Base-by-base conservation (phyloP, 2,329 filamentous ascomycete species). In the Cercospora canescens region DNA sequence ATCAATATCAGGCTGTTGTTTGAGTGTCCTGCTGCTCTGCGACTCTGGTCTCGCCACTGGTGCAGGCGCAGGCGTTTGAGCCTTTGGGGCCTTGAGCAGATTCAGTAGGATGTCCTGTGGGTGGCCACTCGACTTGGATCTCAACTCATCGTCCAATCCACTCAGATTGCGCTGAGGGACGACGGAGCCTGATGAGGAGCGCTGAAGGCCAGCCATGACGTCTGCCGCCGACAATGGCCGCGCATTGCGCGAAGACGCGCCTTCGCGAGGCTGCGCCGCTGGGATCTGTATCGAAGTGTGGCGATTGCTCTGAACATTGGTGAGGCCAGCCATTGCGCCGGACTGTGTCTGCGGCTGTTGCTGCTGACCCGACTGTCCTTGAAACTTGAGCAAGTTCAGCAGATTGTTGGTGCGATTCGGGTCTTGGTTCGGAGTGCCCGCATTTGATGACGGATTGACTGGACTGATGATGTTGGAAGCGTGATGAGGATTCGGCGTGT, bases 71-170 rank as follows among this genome's bases (percentile, higher is more conserved):
- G 69, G 78, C 76, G 60, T 39, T 66, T 78, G 78, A 37, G 63
- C 35, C 35, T 72, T 74, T 14, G 79, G 89, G 57, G 91, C 89
- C 75, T 93, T 95, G 69, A 99, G 86, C 65, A 98, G 84, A 73
- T 92, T 91, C 68, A 98, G 87, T 56, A 99, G 84, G 75, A 95
- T 91, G 69, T 94, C 89, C 78, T 96, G 91, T 4, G n/a, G 73
- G 66, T 64, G 77, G 71, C 52, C 68, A 64, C 52, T 70, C 26
- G 62, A 67, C 45, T 57, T 71, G 60, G 64, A 64, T 73, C 75
- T 55, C 72, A 72, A 34, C 76, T 70, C 32, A 73, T 76, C 65
- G 67, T 59, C 61, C 3, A 66, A 48, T 32, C 77, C 74, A 12
- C 79, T 69, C 18, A 77, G 70, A 21, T 75, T 67, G 14, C 76